phyloP scores from a whole-genome alignment of 2,329 filamentous ascomycete species.

The Trichoderma aggressivum region DNA sequence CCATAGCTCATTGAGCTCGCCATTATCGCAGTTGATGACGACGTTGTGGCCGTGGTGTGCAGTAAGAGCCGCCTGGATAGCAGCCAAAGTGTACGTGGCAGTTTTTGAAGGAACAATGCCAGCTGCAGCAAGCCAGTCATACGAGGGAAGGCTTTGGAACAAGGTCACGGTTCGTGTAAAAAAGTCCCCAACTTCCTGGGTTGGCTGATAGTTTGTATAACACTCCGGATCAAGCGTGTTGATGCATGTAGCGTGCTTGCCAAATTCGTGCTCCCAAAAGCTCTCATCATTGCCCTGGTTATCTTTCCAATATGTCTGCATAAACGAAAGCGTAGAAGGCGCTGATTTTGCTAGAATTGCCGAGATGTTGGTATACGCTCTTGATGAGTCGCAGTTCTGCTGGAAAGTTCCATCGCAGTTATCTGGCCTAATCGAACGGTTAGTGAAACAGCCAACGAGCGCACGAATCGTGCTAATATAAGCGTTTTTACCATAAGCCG shows the following conservation, averaged over 20 bases:
- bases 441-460: not conserved
- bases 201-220: conserved; percentile 58
- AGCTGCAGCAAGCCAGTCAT: conserved; percentile 56
- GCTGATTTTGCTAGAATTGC: conserved; percentile 57
- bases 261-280: conserved; percentile 74
- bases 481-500: conserved; percentile 56
- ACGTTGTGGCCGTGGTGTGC: conserved; percentile 52
- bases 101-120: conserved; percentile 54
- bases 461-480: not conserved
- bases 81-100: conserved; percentile 54
- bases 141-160: conserved; percentile 67
- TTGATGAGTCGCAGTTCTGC: conserved; percentile 58
- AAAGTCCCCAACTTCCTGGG: conserved; percentile 65
- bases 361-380: conserved; percentile 63
- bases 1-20: conserved; percentile 51
- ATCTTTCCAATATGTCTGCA: conserved; percentile 70
- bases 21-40: conserved; percentile 54
- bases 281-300: conserved; percentile 59
- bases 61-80: conserved; percentile 57
- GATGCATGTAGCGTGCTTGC: conserved; percentile 71
- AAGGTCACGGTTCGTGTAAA: conserved; percentile 63
- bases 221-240: conserved; percentile 64
- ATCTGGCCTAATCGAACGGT: conserved; percentile 42
- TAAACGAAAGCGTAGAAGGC: conserved; percentile 56
- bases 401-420: conserved; percentile 69